Base-by-base conservation (phyloP, 1,284 basidiomycete species). In the Trametes pubescens region DNA sequence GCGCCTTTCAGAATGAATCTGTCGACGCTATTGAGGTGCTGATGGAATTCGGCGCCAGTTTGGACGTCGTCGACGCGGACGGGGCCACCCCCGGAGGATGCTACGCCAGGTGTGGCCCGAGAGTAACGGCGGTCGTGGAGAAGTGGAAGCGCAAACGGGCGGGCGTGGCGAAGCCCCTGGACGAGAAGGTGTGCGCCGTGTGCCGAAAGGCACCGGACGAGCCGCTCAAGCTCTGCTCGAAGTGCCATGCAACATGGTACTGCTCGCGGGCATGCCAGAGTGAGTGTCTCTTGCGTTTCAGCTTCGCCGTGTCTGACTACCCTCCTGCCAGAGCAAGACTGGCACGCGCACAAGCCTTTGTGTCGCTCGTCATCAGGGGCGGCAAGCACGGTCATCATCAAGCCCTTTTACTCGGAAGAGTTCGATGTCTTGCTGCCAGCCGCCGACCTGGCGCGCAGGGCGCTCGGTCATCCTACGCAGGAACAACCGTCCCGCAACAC, bases 191-290 rank as follows among this genome's bases (percentile, higher is more conserved):
- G 47, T 86, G 84, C 62, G 81, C 78, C 37, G 69, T 69, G 2
- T 83, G 81, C 62, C 74, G 70, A 32, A 67, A 68, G 64, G 71
- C 8, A 3, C 8, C 66, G 52, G 69, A 49, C 38, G 73, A 44
- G 4, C 67, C 69, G 40, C 68, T 87, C 61, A 84, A 78, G 73
- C 75, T 73, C 58, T 87, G 86, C 61, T 66, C 72, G 8, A 75
- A 75, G 43, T 87, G 85, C 59, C 76, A 76, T 14, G 70, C 81
- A 2, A 77, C 76, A 5, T 75, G 81, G 35, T 87, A 86, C 65
- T 88, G 87, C 63, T 86, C 84, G 7, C 67, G 73, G 0, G 79
- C 77, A 26, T 87, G 87, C 65, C 86, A 88, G 73, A 74, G 86
- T 85, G 65, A 7, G 82, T 76, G 16, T 24, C 16, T 54, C 18